Percentiles rank a stretch among this genome's conserved stretches.
Conservation (phyloP, 345 rosid species). For the Brassica napus region Da-Ae NC_063441.1:22630501-22631000, state of each 20-base stretch:
- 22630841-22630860: conserved; percentile 83
- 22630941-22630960: conserved; percentile 53
- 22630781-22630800: conserved; percentile 89
- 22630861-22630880: conserved; percentile 70
- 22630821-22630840: conserved; percentile 91
- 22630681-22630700: conserved; percentile 64
- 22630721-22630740: not conserved
- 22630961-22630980: conserved; percentile 77
- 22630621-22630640: conserved; percentile 64
- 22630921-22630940: conserved; percentile 75
- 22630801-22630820: conserved; percentile 68
- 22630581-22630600: conserved; percentile 40
- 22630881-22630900: conserved; percentile 77
- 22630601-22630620: conserved; percentile 56
- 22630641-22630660: conserved; percentile 71
- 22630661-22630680: conserved; percentile 73
- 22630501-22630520: not conserved
- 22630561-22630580: conserved; percentile 18
- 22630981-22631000: conserved; percentile 81
- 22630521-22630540: not conserved
- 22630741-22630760: too few relatives aligned
- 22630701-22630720: conserved; percentile 42
- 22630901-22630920: conserved; percentile 74
- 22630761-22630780: conserved; percentile 53
- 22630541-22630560: conserved; percentile 7